Conservation (phyloP, 257 asterid genomes). For the Rhazya stricta region DNA sequence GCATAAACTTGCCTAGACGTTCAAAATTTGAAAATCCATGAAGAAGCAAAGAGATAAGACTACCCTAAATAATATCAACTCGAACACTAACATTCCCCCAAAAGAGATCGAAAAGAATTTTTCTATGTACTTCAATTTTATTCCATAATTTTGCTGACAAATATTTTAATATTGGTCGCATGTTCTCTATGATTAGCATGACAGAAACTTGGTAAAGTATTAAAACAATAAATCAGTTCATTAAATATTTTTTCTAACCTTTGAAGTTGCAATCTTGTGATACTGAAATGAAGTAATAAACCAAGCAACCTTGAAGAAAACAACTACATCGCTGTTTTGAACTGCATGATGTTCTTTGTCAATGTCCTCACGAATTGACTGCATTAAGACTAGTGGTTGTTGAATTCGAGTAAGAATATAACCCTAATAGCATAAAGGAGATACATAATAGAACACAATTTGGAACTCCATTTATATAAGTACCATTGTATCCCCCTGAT, state of each 20-base stretch:
- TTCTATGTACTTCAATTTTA: neutral
- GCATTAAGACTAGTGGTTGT: constrained; percentile 56
- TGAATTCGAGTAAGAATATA: constrained; percentile 23
- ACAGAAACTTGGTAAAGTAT: neutral
- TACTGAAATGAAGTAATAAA: constrained; percentile 82
- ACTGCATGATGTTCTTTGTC: constrained; percentile 70
- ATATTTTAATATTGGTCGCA: neutral
- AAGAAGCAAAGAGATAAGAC: neutral
- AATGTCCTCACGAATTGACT: constrained; percentile 81
- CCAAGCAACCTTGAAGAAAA: constrained; percentile 75
- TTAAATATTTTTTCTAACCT: constrained; percentile 42
- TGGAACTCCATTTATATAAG: constrained; percentile 10
- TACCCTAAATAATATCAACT: neutral
- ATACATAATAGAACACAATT: constrained; percentile 9
- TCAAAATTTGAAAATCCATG: neutral
- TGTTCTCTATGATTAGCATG: neutral
- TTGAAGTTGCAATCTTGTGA: constrained; percentile 47
- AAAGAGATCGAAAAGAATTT: too few species aligned
- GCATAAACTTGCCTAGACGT: neutral
- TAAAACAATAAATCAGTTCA: neutral
- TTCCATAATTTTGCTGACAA: neutral
- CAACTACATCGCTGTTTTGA: constrained; percentile 60
- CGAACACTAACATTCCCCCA: neutral
- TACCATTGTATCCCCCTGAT: constrained; percentile 88
- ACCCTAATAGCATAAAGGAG: constrained; percentile 16